A percentile compares a stretch with the other conserved stretches of the same genome.
Conservation (phyloP, 1,284 basidiomycete genomes). For the Naganishia sp. region DNA sequence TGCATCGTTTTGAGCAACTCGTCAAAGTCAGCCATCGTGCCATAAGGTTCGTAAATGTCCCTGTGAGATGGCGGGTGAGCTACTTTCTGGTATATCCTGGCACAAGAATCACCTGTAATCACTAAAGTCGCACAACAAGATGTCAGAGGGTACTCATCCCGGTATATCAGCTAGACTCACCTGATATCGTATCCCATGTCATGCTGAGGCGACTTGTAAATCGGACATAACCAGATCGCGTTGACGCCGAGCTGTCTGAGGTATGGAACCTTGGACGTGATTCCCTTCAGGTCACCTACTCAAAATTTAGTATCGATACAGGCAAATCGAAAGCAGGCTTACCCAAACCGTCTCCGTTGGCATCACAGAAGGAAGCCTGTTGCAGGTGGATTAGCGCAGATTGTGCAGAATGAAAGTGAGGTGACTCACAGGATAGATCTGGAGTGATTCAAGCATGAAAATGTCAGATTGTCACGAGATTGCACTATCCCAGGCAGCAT, state of each 20-base stretch:
- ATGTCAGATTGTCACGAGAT: neutral
- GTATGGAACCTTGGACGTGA: constrained; percentile 55
- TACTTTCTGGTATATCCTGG: no score
- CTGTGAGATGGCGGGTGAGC: constrained; percentile 35
- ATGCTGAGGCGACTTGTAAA: constrained; percentile 45
- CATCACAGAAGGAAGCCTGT: constrained; percentile 30
- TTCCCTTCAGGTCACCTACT: constrained; percentile 55
- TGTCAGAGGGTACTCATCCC: neutral
- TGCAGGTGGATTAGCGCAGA: neutral
- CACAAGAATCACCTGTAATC: constrained; percentile 10
- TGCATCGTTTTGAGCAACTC: constrained; percentile 49
- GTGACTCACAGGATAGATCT: constrained; percentile 27
- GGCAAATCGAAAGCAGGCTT: no score
- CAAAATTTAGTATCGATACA: neutral
- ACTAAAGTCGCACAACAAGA: neutral
- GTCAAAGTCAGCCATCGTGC: constrained; percentile 55
- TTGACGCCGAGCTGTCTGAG: constrained; percentile 55
- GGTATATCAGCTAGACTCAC: neutral
- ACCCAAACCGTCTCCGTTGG: constrained; percentile 30
- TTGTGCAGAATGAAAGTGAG: neutral
- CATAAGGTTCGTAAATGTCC: constrained; percentile 54
- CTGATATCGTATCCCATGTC: constrained; percentile 42
- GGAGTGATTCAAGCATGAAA: neutral
- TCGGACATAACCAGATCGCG: constrained; percentile 53
- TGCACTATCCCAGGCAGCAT: neutral